These are phyloP conservation scores for Trypanosomatidae sp. DNA, from an alignment of 208 protist genomes.

Conservation along the genomic window DNA sequence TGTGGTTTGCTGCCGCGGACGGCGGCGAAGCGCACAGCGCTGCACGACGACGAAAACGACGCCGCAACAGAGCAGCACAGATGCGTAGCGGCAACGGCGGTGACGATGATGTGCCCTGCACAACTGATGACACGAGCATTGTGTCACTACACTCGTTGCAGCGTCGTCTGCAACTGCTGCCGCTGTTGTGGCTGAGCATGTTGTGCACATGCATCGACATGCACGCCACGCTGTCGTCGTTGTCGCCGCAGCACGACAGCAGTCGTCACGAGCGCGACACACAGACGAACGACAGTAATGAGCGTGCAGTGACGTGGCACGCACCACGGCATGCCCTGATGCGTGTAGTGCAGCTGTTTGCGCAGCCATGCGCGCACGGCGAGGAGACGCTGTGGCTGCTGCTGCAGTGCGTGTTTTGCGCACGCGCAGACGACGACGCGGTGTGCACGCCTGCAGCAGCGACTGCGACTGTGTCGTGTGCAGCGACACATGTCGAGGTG, in stretches of 20 bases:
- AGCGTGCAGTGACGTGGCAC: constrained; percentile 4
- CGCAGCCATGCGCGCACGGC: constrained; percentile 9
- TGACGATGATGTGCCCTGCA: too few relatives aligned
- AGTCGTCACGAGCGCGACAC: background rate
- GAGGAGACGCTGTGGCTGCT: constrained; percentile 16
- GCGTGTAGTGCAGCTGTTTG: constrained; percentile 23
- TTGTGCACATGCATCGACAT: constrained; percentile 11
- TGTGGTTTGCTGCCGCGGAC: too few relatives aligned
- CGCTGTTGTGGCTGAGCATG: constrained; percentile 48
- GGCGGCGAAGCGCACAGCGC: too few relatives aligned
- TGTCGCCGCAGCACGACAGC: background rate
- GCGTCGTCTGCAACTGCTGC: constrained; percentile 52
- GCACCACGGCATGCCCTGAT: constrained; percentile 26
- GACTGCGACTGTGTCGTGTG: background rate
- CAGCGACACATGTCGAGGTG: too few relatives aligned
- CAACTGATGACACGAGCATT: too few relatives aligned
- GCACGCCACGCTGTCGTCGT: too few relatives aligned
- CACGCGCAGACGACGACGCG: too few relatives aligned
- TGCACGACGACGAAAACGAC: too few relatives aligned
- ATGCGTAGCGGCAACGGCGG: too few relatives aligned
- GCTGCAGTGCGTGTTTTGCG: constrained; percentile 4
- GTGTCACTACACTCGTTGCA: too few relatives aligned
- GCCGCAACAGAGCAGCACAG: too few relatives aligned
- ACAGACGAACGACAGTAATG: too few relatives aligned
- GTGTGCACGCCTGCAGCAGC: background rate